Evolutionary conservation across 2,329 filamentous ascomycete species (phyloP).

Genomic region (Monosporascus sp.): DNA sequence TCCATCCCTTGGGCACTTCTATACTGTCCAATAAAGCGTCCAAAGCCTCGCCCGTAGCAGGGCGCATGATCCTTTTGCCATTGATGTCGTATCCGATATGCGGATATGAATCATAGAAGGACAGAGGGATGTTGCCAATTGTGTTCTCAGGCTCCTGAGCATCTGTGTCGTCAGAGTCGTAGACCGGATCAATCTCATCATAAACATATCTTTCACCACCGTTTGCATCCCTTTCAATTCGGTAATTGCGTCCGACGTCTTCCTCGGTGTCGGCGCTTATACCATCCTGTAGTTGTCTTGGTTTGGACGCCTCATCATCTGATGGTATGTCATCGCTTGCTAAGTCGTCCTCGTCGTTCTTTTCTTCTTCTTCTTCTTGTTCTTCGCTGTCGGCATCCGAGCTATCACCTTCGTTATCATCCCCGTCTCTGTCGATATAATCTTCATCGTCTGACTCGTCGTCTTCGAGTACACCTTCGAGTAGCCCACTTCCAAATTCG

Average conservation of each 20-base stretch:
- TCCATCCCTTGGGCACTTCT: slow-evolving; percentile 95
- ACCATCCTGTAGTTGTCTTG: slow-evolving; percentile 30
- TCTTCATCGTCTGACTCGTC: slow-evolving; percentile 30
- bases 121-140: slow-evolving; percentile 88
- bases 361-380: slow-evolving; percentile 21
- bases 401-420: slow-evolving; percentile 39
- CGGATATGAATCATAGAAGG: slow-evolving; percentile 95
- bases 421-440: slow-evolving; percentile 33
- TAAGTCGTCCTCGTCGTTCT: slow-evolving; percentile 28
- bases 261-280: slow-evolving; percentile 26
- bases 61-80: slow-evolving; percentile 95
- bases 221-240: slow-evolving; percentile 73
- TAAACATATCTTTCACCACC: slow-evolving; percentile 89
- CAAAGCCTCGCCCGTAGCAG: slow-evolving; percentile 86
- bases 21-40: slow-evolving; percentile 95
- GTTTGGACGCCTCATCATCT: slow-evolving; percentile 32
- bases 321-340: slow-evolving; percentile 37
- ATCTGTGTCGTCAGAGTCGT: slow-evolving; percentile 94
- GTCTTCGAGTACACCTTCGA: slow-evolving; percentile 55
- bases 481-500: slow-evolving; percentile 49
- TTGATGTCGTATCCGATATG: slow-evolving; percentile 99
- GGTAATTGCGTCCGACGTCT: slow-evolving; percentile 42
- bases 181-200: slow-evolving; percentile 86
- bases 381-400: slow-evolving; percentile 36
- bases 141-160: slow-evolving; percentile 76